Evolutionary conservation across 139 green algal species (phyloP).

Genomic region (Chlamydomonas sphaeroides): DNA sequence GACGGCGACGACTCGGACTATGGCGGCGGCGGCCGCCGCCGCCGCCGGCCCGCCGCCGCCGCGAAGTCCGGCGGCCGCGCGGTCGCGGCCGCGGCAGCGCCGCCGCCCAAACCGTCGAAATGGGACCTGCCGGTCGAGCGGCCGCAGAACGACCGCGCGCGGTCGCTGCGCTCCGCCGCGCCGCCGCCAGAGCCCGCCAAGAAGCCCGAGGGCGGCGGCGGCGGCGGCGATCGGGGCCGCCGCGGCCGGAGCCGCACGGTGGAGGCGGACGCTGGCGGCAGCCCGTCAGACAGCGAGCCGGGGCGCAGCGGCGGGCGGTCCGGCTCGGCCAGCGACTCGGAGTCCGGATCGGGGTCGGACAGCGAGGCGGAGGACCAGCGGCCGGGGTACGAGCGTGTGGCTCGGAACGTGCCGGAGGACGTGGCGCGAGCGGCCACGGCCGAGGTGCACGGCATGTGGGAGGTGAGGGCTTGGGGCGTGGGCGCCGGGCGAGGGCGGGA

Average conservation of each 20-base stretch:
- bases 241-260: neutral
- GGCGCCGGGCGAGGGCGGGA: too few relatives aligned
- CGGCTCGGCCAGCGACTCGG: too few relatives aligned
- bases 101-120: constrained; percentile 2
- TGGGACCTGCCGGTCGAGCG: constrained; percentile 1
- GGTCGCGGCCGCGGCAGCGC: neutral
- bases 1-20: too few relatives aligned
- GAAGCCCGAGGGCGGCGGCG: neutral
- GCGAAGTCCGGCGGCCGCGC: neutral
- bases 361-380: too few relatives aligned
- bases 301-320: too few relatives aligned
- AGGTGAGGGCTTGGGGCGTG: too few relatives aligned
- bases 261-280: neutral
- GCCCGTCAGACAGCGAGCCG: too few relatives aligned
- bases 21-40: neutral
- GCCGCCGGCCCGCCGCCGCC: neutral
- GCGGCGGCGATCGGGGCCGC: neutral
- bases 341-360: neutral
- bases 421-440: neutral
- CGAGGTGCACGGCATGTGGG: constrained; percentile 28
- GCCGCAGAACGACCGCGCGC: constrained; percentile 22
- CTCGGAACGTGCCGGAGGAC: constrained; percentile 13
- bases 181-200: constrained; percentile 6
- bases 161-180: constrained; percentile 13
- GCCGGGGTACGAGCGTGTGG: neutral